Base-by-base conservation (phyloP, 768 basidiomycete species). In the Grammothele lineata region DNA sequence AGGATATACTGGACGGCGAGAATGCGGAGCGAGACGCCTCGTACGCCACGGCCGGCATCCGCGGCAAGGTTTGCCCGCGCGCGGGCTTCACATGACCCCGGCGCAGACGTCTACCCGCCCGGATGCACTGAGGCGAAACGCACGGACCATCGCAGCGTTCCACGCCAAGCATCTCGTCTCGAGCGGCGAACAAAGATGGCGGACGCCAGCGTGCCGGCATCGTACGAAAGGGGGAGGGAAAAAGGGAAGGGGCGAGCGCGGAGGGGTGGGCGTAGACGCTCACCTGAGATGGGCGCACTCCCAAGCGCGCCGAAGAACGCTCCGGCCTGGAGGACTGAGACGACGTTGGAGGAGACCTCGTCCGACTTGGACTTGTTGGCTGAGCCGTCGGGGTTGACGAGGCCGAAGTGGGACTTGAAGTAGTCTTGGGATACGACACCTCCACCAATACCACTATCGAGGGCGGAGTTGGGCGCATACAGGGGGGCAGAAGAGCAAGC, bases 241-340 rank as follows among this genome's bases (percentile, higher is more conserved):
- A 27, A 10, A 18, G 17, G 4, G 40, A 27, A 19, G 19, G 12
- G 11, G 26, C 3, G 10, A 32, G 27, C 27, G 14, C 8, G 27
- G 27, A 30, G 7, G 27, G 27, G 27, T 14, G 8, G 14, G 27
- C 7, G 14, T 14, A 14, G 14, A 7, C 27, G 27, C 71, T 43
- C 47, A 87, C 86, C 68, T n/a, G 85, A 85, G 37, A 85, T 57
- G 0, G 83, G 83, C 2, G 84, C 83, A 53, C 81, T 83, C 9
- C 75, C 74, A 5, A 92, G 61, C 12, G 89, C 87, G 46, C 91
- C 91, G 58, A 92, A 92, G 74, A 92, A 92, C 0, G 87, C 87
- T 12, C 88, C 88, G 5, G 81, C 87, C 59, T 92, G 91, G 11
- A 92, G 73, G 4, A 92, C 86, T 3, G 90, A 87, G n/a, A 92